phyloP scores from a whole-genome alignment of 805 yeast species.

The Lachancea sp. region DNA sequence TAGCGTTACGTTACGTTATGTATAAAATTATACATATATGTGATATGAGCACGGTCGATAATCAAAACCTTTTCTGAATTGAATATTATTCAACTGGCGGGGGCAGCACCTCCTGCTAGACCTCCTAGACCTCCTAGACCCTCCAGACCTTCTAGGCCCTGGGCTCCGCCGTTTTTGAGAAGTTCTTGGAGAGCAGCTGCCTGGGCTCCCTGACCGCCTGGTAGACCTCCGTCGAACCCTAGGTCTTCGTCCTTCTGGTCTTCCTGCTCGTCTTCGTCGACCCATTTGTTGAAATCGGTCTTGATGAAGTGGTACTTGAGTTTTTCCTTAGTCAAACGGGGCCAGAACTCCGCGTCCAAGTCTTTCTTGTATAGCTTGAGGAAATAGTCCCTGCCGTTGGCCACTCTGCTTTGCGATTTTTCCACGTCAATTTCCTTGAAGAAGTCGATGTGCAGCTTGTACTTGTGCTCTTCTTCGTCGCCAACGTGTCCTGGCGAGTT shows the following conservation, averaged over 20 bases:
- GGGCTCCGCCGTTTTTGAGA: slow-evolving; percentile 6
- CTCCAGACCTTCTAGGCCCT: slow-evolving; percentile 8
- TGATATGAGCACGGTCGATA: no score
- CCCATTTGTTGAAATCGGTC: slow-evolving; percentile 97
- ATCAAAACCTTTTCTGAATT: no score
- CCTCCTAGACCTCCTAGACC: neutral
- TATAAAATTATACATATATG: no score
- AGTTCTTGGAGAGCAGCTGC: slow-evolving; percentile 8
- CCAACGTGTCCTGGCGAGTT: slow-evolving; percentile 41
- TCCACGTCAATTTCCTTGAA: slow-evolving; percentile 67
- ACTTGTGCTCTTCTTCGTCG: slow-evolving; percentile 38
- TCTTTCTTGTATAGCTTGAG: slow-evolving; percentile 66
- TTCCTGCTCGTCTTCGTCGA: slow-evolving; percentile 96
- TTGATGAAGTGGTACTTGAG: slow-evolving; percentile 70
- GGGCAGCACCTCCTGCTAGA: neutral
- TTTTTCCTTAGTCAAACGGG: slow-evolving; percentile 86
- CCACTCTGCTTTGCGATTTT: slow-evolving; percentile 45
- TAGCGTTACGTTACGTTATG: neutral
- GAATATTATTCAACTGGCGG: neutral
- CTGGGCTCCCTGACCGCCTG: slow-evolving; percentile 30
- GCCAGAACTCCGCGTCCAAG: slow-evolving; percentile 79
- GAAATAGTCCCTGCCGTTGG: slow-evolving; percentile 51
- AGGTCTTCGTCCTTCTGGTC: slow-evolving; percentile 44
- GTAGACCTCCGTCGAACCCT: slow-evolving; percentile 31
- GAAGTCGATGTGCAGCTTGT: slow-evolving; percentile 66